A percentile compares a stretch with the other conserved stretches of the same genome.
These are phyloP conservation scores for Mrakia gelida DNA, from an alignment of 768 basidiomycete genomes.

Conservation along the genomic window DNA sequence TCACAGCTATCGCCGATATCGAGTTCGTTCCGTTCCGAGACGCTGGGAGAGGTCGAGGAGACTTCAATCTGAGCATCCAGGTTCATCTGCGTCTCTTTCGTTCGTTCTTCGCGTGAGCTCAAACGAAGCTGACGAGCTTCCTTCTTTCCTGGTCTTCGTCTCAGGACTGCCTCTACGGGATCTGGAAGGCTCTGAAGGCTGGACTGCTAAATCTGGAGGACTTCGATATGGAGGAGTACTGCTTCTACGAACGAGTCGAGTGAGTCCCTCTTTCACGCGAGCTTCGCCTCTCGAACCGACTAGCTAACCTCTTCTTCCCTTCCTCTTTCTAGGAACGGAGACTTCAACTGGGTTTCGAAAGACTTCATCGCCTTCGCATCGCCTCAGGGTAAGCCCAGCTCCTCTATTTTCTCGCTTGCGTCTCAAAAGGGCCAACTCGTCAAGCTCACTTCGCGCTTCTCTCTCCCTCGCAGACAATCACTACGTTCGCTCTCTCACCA, in stretches of 20 bases:
- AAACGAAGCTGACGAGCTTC: background rate
- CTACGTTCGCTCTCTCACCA: constrained; percentile 34
- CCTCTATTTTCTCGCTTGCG: too few species aligned
- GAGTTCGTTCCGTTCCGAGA: constrained; percentile 96
- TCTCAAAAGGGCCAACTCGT: too few species aligned
- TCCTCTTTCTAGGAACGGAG: constrained; percentile 72
- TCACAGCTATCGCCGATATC: constrained; percentile 65
- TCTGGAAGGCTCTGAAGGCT: constrained; percentile 56
- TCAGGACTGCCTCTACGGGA: constrained; percentile 85
- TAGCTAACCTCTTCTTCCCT: background rate
- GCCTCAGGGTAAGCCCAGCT: constrained; percentile 57
- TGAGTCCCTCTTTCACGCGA: background rate
- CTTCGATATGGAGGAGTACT: constrained; percentile 70
- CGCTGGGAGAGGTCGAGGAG: constrained; percentile 84
- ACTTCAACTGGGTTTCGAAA: constrained; percentile 72
- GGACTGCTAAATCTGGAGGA: constrained; percentile 47
- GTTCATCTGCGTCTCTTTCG: constrained; percentile 56
- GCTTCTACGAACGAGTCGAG: constrained; percentile 12
- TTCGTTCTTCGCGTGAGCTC: background rate
- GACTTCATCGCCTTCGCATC: constrained; percentile 76
- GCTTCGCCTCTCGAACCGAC: background rate
- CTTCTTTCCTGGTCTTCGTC: background rate
- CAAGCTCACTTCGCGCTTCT: too few species aligned
- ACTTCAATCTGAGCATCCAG: constrained; percentile 89
- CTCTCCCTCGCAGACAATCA: constrained; percentile 31